Evolutionary conservation across 148 eudicot species (phyloP), one percentile per base, ranked within the genome.

Genomic region (Dysphania ambrosioides): DNA sequence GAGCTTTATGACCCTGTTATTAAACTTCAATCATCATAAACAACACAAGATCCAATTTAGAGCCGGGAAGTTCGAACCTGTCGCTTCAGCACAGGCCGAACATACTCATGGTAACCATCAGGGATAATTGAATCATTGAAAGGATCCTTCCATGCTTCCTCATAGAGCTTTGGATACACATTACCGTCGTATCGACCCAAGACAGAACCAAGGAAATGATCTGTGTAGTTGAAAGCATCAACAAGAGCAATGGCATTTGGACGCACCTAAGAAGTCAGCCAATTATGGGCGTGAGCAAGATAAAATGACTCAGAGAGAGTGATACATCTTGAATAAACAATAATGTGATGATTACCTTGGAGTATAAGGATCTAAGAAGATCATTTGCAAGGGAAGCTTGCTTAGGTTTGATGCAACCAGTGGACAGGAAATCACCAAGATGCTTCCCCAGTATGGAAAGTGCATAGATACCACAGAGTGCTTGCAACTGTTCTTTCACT

Each of bases 171-270:
- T 0, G 93, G 97, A 65, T 94, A 94, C 68, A 91, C 98, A 68
- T 94, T 91, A 23, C 98, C 98, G 56, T 94, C 98, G 29, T 89
- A 94, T 21, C 98, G 87, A 34, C 98, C 98, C 35, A 94, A 91
- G 74, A 83, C 88, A 12, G 98, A 91, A 70, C 91, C 88, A 5
- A 94, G 97, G 88, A 61, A 94, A 86, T 94, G 97, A 68, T 94
- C 97, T 0, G 97, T 89, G 90, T 94, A 87, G 82, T 88, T 94
- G 84, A 94, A 94, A 38, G 97, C 81, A 72, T 94, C 98, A 26
- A 94, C 98, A n/a, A 94, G 89, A 4, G 93, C 90, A 40, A 94
- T 81, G 21, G 93, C 93, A 59, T 94, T 94, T 40, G 98, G 98
- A 36, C 97, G 98, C 49, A 89, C 86, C 98, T 94, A 66, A 29